Evolutionary conservation across 768 basidiomycete species (phyloP).

Genomic region (Suillus spraguei): DNA sequence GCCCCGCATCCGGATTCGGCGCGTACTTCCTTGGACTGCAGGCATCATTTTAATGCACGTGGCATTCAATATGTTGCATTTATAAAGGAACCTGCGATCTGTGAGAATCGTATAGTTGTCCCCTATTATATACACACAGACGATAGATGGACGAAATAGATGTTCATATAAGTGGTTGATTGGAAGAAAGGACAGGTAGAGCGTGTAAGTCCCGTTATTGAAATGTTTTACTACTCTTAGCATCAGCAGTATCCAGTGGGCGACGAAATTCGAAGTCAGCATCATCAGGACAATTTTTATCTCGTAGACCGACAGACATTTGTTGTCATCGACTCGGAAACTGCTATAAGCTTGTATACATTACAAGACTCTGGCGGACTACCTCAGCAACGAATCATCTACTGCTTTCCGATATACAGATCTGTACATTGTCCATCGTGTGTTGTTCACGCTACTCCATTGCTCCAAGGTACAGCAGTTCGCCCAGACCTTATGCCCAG

Average conservation of each 20-base stretch:
- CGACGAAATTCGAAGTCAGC: not conserved
- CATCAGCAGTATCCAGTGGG: not conserved
- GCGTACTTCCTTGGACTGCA: constrained; percentile 1
- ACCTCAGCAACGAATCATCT: not conserved
- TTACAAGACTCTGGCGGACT: not conserved
- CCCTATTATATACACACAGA: not conserved
- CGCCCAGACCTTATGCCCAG: not conserved
- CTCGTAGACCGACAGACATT: not conserved
- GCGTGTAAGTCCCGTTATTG: not conserved
- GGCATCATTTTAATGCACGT: not conserved
- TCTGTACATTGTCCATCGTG: not conserved
- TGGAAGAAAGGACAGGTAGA: not conserved
- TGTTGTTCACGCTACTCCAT: not conserved
- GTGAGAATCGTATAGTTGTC: not conserved
- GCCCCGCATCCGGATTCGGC: not conserved
- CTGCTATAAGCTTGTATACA: not conserved
- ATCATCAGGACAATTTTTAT: not conserved
- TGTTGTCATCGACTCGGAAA: not conserved
- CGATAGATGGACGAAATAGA: not conserved
- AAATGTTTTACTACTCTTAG: not conserved
- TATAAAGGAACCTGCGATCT: not conserved
- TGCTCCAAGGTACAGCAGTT: not conserved
- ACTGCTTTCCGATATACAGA: not conserved
- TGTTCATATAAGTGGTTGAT: not conserved
- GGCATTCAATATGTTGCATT: not conserved